Conservation (phyloP, 192 early-diverging fungal genomes). For the Backusella liffmaniae region DNA sequence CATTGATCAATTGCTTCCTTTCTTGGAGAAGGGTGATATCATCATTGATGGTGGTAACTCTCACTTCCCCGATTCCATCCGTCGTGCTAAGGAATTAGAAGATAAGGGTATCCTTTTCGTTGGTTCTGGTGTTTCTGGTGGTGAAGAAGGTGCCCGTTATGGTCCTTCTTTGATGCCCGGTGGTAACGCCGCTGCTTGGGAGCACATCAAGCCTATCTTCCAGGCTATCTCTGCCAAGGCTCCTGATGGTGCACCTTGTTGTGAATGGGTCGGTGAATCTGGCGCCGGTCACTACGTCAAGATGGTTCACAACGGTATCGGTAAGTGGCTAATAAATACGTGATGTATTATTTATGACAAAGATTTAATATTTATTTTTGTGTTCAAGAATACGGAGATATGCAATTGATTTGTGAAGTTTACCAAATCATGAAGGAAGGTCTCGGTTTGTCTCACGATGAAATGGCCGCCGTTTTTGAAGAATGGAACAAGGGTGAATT, state of each 20-base stretch:
- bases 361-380: slow-evolving; percentile 6
- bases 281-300: slow-evolving; percentile 99
- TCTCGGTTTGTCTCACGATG: slow-evolving; percentile 76
- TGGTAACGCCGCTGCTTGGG: slow-evolving; percentile 92
- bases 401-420: slow-evolving; percentile 98
- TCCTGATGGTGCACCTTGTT: slow-evolving; percentile 85
- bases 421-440: slow-evolving; percentile 93
- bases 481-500: slow-evolving; percentile 98
- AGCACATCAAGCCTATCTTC: slow-evolving; percentile 93
- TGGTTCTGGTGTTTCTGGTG: slow-evolving; percentile 97
- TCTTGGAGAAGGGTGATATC: slow-evolving; percentile 89
- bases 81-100: slow-evolving; percentile 85
- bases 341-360: background rate
- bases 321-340: slow-evolving; percentile 16
- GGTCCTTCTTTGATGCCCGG: slow-evolving; percentile 98
- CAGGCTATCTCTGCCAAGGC: slow-evolving; percentile 93
- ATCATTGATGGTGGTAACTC: slow-evolving; percentile 99
- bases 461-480: slow-evolving; percentile 86
- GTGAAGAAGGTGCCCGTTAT: slow-evolving; percentile 97
- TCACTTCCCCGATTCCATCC: slow-evolving; percentile 95
- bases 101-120: slow-evolving; percentile 93
- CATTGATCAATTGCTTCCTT: slow-evolving; percentile 85
- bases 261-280: slow-evolving; percentile 98
- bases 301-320: slow-evolving; percentile 99
- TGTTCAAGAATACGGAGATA: slow-evolving; percentile 87